phyloP scores from a whole-genome alignment of 2,329 filamentous ascomycete species.

The Blastomyces silverae region DNA sequence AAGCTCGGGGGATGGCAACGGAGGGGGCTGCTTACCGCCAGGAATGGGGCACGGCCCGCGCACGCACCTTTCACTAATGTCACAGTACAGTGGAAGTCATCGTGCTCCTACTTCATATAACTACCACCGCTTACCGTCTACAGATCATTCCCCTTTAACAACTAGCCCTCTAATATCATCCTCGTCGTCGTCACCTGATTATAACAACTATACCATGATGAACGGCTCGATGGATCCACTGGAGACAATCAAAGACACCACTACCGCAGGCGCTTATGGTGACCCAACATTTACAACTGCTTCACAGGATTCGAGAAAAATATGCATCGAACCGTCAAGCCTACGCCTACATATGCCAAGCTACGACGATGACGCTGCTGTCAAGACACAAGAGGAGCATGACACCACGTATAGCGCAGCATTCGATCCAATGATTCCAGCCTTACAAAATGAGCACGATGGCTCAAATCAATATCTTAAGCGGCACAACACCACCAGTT shows the following conservation, averaged over 20 bases:
- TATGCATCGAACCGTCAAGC: conserved; percentile 21
- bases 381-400: conserved; percentile 26
- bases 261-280: conserved; percentile 33
- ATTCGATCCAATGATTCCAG: conserved; percentile 30
- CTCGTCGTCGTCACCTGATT: conserved; percentile 35
- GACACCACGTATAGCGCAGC: conserved; percentile 27
- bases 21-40: conserved; percentile 27
- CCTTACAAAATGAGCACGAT: conserved; percentile 28
- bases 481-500: conserved; percentile 21
- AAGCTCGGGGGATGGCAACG: conserved; percentile 30
- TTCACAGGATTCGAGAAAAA: conserved; percentile 25
- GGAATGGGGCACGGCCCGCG: conserved; percentile 29
- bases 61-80: conserved; percentile 32
- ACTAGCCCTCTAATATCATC: conserved; percentile 35
- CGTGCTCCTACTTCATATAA: conserved; percentile 32
- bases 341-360: conserved; percentile 26
- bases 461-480: conserved; percentile 28
- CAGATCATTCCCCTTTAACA: conserved; percentile 35
- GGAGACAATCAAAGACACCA: conserved; percentile 33
- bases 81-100: conserved; percentile 31
- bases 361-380: conserved; percentile 26
- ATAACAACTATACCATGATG: conserved; percentile 34
- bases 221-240: conserved; percentile 37
- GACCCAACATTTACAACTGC: conserved; percentile 28
- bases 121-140: conserved; percentile 33